Evolutionary conservation across 202 grass and related monocot species (phyloP).

Genomic region (Carex arenaria): DNA sequence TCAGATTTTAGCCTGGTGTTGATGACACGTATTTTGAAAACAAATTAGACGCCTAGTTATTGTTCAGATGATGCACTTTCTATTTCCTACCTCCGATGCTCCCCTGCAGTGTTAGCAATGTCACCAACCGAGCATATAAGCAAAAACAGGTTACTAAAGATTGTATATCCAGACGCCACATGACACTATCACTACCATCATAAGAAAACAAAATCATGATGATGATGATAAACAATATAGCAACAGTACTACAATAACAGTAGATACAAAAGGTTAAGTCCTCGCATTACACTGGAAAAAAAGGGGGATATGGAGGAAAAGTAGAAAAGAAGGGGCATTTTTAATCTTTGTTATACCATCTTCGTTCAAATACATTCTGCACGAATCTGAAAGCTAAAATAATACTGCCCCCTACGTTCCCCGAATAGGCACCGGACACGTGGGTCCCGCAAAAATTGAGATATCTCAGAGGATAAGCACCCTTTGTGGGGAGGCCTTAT

Average conservation of each 20-base stretch:
- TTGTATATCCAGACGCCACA: neutral
- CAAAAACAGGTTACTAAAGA: neutral
- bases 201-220: neutral
- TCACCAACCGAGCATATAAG: neutral
- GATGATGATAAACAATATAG: neutral
- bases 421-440: too few relatives aligned
- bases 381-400: too few relatives aligned
- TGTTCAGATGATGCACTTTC: too few relatives aligned
- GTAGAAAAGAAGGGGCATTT: neutral
- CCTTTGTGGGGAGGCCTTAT: too few relatives aligned
- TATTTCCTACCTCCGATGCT: neutral
- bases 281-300: slow-evolving; percentile 1
- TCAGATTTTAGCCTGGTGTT: neutral
- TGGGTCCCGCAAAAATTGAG: too few relatives aligned
- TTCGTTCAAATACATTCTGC: too few relatives aligned
- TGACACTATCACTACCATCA: neutral
- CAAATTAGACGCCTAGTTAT: neutral
- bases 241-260: neutral
- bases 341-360: slow-evolving; percentile 39
- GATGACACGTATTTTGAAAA: neutral
- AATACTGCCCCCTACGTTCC: too few relatives aligned
- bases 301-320: neutral
- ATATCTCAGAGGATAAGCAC: too few relatives aligned
- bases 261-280: slow-evolving; percentile 7
- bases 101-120: neutral